Conservation (phyloP, 2,329 filamentous ascomycete species). For the Cryphonectria japonica region DNA sequence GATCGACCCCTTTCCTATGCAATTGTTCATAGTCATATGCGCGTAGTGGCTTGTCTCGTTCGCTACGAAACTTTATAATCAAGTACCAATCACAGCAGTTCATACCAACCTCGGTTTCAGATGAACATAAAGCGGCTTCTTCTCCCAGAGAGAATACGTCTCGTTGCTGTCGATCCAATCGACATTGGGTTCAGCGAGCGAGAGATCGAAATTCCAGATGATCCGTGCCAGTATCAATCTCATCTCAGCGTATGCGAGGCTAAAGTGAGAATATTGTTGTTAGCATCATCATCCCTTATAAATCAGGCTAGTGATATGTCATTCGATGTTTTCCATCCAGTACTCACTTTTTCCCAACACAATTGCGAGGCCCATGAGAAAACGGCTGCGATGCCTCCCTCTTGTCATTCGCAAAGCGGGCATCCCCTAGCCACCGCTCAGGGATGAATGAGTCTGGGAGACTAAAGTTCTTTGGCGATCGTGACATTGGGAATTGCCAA, state of each 20-base stretch:
- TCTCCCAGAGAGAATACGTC: slow-evolving; percentile 42
- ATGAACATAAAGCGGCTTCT: slow-evolving; percentile 38
- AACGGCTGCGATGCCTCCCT: slow-evolving; percentile 48
- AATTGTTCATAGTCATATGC: background rate
- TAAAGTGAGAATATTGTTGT: slow-evolving; percentile 31
- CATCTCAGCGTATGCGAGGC: slow-evolving; percentile 53
- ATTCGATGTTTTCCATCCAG: background rate
- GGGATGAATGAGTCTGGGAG: slow-evolving; percentile 50
- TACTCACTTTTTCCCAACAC: slow-evolving; percentile 52
- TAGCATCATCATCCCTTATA: no score
- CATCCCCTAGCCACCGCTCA: slow-evolving; percentile 48
- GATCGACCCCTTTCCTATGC: background rate
- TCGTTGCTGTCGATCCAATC: slow-evolving; percentile 41
- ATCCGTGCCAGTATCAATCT: slow-evolving; percentile 49
- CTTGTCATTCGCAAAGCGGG: slow-evolving; percentile 43
- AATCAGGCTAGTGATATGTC: background rate
- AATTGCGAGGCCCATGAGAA: slow-evolving; percentile 49
- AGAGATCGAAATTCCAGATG: slow-evolving; percentile 51
- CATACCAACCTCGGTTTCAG: slow-evolving; percentile 33
- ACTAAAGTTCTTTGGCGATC: slow-evolving; percentile 46
- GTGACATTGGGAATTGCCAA: slow-evolving; percentile 46
- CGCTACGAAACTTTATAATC: background rate
- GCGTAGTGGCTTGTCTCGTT: background rate
- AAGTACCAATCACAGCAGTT: no score
- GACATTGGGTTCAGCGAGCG: slow-evolving; percentile 37